phyloP scores from a whole-genome alignment of 73 alveolate species.

The Paramecium pentaurelia region DNA sequence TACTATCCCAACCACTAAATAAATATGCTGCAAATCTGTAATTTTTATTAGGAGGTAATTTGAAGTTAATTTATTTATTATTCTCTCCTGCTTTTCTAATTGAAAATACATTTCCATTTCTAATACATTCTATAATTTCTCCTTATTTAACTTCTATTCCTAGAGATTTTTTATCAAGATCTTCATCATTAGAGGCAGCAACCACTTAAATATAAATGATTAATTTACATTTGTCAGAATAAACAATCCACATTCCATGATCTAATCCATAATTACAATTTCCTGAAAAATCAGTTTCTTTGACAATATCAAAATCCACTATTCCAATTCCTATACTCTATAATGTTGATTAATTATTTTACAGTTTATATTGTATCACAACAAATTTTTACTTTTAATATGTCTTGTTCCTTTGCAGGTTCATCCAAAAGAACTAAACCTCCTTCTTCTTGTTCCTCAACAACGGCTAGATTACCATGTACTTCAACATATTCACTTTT shows the following conservation, averaged over 20 bases:
- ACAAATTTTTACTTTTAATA: not conserved
- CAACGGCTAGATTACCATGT: not conserved
- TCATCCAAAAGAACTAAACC: not conserved
- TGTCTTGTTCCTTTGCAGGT: not conserved
- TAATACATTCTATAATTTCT: not conserved
- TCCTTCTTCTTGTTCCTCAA: not conserved
- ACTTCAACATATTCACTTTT: conserved; percentile 7
- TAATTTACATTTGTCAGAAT: not conserved
- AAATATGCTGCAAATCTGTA: conserved; percentile 12
- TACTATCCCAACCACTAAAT: conserved; percentile 7
- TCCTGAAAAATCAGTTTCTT: conserved; percentile 31
- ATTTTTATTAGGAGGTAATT: not conserved
- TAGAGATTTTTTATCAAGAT: not conserved
- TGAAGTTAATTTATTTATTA: not conserved
- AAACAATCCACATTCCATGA: not conserved
- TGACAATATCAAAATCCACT: not conserved
- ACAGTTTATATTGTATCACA: conserved; percentile 15
- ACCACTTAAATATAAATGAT: not conserved
- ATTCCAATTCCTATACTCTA: not conserved
- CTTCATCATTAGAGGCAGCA: not conserved
- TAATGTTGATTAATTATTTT: not conserved
- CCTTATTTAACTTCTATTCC: not conserved
- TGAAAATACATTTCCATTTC: not conserved
- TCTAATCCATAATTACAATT: conserved; percentile 16
- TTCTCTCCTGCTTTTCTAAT: not conserved